phyloP scores from a whole-genome alignment of 305 asterid genomes.

The Fraxinus paxiana region DNA sequence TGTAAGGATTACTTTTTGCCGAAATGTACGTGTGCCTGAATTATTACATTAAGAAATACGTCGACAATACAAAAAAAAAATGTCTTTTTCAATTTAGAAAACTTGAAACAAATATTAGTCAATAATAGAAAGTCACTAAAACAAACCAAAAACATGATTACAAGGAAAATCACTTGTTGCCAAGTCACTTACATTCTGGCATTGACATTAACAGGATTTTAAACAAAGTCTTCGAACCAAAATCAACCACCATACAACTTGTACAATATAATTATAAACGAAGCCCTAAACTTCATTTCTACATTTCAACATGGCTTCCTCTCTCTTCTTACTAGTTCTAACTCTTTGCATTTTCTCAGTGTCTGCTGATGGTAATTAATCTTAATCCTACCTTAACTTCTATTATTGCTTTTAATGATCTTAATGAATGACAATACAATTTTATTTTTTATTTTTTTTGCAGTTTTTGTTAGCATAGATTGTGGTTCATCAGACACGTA shows the following conservation, averaged over 20 bases:
- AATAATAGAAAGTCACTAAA: neutral
- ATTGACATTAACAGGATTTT: neutral
- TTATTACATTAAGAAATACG: neutral
- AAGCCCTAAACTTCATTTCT: neutral
- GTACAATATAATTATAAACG: neutral
- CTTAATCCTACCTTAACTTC: neutral
- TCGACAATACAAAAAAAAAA: neutral
- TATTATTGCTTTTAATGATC: neutral
- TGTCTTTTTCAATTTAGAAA: neutral
- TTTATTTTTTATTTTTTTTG: neutral
- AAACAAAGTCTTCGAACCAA: neutral
- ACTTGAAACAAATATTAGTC: neutral
- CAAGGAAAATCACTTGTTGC: neutral
- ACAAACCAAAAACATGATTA: neutral
- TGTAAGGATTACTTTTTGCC: neutral
- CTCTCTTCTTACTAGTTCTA: constrained; percentile 15
- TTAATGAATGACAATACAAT: neutral
- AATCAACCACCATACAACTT: neutral
- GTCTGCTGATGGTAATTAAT: constrained; percentile 30
- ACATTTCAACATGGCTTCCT: neutral
- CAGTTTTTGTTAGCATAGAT: constrained; percentile 54
- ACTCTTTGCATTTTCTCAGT: constrained; percentile 30
- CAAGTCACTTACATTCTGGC: neutral
- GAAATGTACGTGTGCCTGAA: too few species aligned
- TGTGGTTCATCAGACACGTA: constrained; percentile 47